Evolutionary conservation across 2,329 filamentous ascomycete species (phyloP), one percentile per base, ranked within the genome.

Genomic region (Alternaria hordeiaustralica): DNA sequence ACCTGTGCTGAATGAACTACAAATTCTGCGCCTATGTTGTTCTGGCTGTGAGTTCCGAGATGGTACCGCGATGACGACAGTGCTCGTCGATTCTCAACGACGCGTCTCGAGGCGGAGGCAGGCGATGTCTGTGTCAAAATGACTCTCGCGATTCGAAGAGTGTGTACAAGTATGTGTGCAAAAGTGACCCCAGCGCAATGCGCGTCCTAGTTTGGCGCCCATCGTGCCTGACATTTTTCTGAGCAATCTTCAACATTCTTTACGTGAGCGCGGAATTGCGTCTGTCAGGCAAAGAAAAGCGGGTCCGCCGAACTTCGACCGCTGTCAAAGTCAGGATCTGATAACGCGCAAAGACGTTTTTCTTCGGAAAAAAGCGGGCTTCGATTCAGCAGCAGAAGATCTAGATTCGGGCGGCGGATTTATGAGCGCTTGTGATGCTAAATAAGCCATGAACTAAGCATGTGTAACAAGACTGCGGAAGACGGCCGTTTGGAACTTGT

Each of bases 211-310:
- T 45, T 28, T 45, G 23, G 7, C 53, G 23, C 26, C 9, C 12
- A 36, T 43, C 23, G 13, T 11, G 2, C 11, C 12, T 25, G 23
- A 26, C 53, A 28, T 21, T 11, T 18, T 13, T 43, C 49, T 55
- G 55, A 55, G 53, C 41, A 50, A 41, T 59, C 30, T 44, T 50
- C 55, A 23, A 41, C 11, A 10, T 53, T n/a, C 21, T 41, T 67
- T 67, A 65, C 65, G 57, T 67, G 62, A 65, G 65, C 62, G 56
- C 59, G 59, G 56, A 65, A 65, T 56, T 60, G 54, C 25, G 43
- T 46, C 33, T 25, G 20, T 26, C 10, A 36, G 12, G 30, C 54
- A 20, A 55, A 30, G 15, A 51, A 61, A 60, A 57, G 61, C 36
- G 61, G 61, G 61, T 53, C 57, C 20, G 61, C 45, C 46, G 57